These are phyloP conservation scores for Globisporangium abappressorium DNA, from an alignment of 352 stramenopile genomes.

Conservation along the genomic window DNA sequence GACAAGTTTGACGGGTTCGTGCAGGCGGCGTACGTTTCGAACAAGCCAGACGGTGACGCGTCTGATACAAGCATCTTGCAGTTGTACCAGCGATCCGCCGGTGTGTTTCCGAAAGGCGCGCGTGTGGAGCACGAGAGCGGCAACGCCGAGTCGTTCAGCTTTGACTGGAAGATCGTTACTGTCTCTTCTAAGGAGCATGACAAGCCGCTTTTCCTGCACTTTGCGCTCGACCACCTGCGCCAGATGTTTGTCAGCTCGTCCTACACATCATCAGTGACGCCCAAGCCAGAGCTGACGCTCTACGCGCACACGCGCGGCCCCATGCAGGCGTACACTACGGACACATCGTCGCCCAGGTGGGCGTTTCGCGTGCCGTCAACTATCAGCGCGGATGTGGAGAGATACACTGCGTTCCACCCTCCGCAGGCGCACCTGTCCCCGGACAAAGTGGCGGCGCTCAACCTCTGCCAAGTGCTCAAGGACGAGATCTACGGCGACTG, in stretches of 20 bases:
- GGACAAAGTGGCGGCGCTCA: conserved; percentile 31
- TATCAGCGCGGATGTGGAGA: conserved; percentile 40
- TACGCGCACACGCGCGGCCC: conserved; percentile 70
- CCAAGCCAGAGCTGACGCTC: conserved; percentile 51
- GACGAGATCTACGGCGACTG: conserved; percentile 75
- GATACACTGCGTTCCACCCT: conserved; percentile 51
- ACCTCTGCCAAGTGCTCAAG: conserved; percentile 39
- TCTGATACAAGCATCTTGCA: conserved; percentile 41
- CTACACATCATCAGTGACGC: conserved; percentile 19
- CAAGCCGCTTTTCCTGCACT: conserved; percentile 50
- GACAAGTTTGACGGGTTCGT: conserved; percentile 61
- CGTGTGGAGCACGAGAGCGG: conserved; percentile 16
- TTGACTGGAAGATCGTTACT: conserved; percentile 48
- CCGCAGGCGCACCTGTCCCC: conserved; percentile 28
- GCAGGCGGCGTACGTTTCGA: conserved; percentile 62
- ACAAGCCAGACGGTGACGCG: conserved; percentile 21
- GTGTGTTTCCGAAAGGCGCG: conserved; percentile 43
- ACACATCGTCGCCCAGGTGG: conserved; percentile 29
- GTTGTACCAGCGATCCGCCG: conserved; percentile 55
- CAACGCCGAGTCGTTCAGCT: conserved; percentile 50
- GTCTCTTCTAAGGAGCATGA: not conserved
- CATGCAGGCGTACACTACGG: conserved; percentile 52
- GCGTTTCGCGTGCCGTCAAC: conserved; percentile 39
- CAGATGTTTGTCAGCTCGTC: conserved; percentile 45
- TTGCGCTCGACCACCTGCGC: conserved; percentile 60